Evolutionary conservation across 305 asterid species (phyloP).

Genomic region (Fraxinus baroniana): DNA sequence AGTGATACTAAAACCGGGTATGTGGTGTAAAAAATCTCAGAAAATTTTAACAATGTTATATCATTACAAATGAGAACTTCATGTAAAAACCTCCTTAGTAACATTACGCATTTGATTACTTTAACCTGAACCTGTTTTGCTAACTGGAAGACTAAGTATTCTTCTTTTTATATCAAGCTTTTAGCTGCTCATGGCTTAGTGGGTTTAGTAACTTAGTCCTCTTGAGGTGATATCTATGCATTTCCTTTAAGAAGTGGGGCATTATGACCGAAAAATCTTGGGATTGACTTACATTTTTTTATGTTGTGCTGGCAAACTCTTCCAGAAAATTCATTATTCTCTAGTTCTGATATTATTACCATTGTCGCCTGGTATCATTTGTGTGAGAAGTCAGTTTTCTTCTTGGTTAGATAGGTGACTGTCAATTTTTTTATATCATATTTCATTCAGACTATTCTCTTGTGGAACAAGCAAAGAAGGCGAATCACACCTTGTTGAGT

Average conservation of each 20-base stretch:
- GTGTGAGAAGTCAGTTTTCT: slow-evolving; percentile 3
- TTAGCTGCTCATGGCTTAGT: neutral
- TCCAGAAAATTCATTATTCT: neutral
- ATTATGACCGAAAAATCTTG: neutral
- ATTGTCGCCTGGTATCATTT: neutral
- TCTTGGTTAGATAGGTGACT: neutral
- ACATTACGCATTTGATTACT: neutral
- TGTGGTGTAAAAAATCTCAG: neutral
- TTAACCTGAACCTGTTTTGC: neutral
- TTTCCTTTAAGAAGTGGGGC: neutral
- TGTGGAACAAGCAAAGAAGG: slow-evolving; percentile 98
- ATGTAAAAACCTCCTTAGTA: neutral
- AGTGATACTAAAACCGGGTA: neutral
- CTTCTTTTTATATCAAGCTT: neutral
- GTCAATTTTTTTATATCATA: slow-evolving; percentile 15
- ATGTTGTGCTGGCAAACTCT: neutral
- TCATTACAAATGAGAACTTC: neutral
- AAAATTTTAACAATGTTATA: neutral
- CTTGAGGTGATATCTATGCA: neutral
- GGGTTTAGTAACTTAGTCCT: neutral
- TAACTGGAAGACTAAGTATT: neutral
- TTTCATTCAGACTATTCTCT: slow-evolving; percentile 75
- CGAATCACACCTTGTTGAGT: slow-evolving; percentile 91
- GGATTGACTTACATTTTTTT: neutral
- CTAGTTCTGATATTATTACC: neutral